Base-by-base conservation (phyloP, 768 basidiomycete species). In the Panaeolus papilionaceus region DNA sequence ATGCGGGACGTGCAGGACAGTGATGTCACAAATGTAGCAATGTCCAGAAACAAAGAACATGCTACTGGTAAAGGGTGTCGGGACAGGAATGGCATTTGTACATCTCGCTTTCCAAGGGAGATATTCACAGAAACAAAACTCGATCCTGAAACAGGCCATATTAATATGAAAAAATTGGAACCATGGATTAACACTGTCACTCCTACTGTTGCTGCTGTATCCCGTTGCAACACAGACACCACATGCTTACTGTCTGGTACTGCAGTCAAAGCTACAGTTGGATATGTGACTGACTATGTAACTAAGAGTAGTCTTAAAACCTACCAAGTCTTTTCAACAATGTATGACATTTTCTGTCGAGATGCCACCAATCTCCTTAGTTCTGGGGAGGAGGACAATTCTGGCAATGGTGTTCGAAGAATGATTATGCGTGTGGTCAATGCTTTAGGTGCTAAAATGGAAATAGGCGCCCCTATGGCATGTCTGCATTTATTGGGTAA, bases 251-350 rank as follows among this genome's bases (percentile, higher is more conserved):
- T n/a, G n/a, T n/a, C n/a, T n/a, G n/a, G n/a, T n/a, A n/a, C n/a
- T n/a, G n/a, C n/a, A n/a, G 74, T 84, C 0, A 81, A 82, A 58
- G 75, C 79, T 16, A 73, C 81, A 1, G 66, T 82, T 0, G 71
- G 75, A 20, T 83, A 83, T 73, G 75, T 83, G 0, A 75, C 82
- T 10, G 81, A 85, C 42, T 85, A 85, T 71, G 75, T 84, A 0
- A 83, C 80, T 0, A 85, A 85, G 68, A 61, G 72, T 0, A 40
- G 71, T 1, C 67, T 85, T 9, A 84, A 82, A 51, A 81, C 79
- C 0, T 74, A 81, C 69, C 71, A 72, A n/a, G 72, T 82, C 37
- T 83, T 84, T 73, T 73, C 80, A 0, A 66, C 76, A 5, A 70
- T 79, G 1, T 67, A 68, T 16, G 64, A 72, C 16, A 67, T n/a